Base-by-base conservation (phyloP, 768 basidiomycete species). In the Tricholoma furcatifolium region DNA sequence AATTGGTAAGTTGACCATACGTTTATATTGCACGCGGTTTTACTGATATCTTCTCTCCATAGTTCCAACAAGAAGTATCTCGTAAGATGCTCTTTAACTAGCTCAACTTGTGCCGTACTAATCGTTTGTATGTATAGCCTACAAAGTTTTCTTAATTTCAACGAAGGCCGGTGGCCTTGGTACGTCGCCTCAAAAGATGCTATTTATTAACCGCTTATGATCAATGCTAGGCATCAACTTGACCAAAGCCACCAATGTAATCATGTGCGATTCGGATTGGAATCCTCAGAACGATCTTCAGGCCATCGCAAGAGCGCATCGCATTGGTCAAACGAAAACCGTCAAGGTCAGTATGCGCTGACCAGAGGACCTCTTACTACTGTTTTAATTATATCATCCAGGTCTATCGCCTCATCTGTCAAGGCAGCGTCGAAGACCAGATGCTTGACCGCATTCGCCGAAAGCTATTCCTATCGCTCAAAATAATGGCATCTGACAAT, bases 301-400 rank as follows among this genome's bases (percentile, higher is more conserved):
- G 68, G 91, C 91, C 0, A 90, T 92, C 66, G 91, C 91, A 20
- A 78, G 91, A 38, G 91, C 91, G 0, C 91, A 92, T 65, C 81
- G 91, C 9, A 87, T 89, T 49, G 88, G 88, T 6, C 88, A 90
- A 65, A 87, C 79, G 47, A 87, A 87, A 61, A 71, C 71, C 21
- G 88, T 90, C 54, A 81, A 86, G 65, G 82, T 82, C 60, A 21
- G 61, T 17, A 10, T 5, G 24, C 32, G 18, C 8, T 20, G 41
- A 32, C 24, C n/a, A n/a, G 14, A 24, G 15, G 12, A 2, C 18
- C 21, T 20, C 20, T 23, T 2, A 23, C 18, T 31, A 18, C 12
- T 2, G 15, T 32, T 34, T 8, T 30, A 41, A 23, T 20, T n/a
- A 32, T 35, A 15, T 47, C 51, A n/a, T 41, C 2, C 53, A 82